Evolutionary conservation across 2,329 filamentous ascomycete species (phyloP), one percentile per base, ranked within the genome.

Genomic region (Fusarium globosum): DNA sequence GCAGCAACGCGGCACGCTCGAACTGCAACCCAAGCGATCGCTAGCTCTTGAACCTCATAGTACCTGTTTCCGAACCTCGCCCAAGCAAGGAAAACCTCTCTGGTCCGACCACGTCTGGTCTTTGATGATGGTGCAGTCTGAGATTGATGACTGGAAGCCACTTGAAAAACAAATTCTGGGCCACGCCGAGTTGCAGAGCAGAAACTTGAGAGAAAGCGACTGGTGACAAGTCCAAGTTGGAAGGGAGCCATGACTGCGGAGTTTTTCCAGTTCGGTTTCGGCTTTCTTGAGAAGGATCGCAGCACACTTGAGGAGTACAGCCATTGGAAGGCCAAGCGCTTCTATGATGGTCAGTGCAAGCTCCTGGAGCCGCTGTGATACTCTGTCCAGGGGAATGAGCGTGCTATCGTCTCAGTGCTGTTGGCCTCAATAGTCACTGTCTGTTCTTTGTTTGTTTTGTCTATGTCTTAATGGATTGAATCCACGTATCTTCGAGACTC

Each of bases 341-440:
- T 48, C 18, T 48, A 12, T 8, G 20, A 3, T 14, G 0, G 13
- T 11, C 30, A 21, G 9, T 30, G 45, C 3, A 48, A 28, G 4
- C 26, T 28, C 8, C 26, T 48, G 4, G 45, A 21, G 7, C 18
- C 45, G 45, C 6, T 14, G 12, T 20, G 23, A 46, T 46, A 46
- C 2, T 46, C 2, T 46, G 8, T 28, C 12, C 7, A 10, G 18
- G 43, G 18, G 14, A 20, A 28, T 46, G 12, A 46, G 16, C 23
- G 18, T 26, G 43, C 12, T 4, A 18, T 4, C 23, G 0, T 20
- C 12, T 20, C 16, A 28, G 1, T 7, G 5, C 18, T 5, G 10
- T 28, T 5, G 2, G 12, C 23, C 2, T 14, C 8, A 28, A 28
- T 43, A 46, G 23, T 46, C 43, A 33, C 33, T 33, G 33, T 13